phyloP scores from a whole-genome alignment of 345 rosid genomes.

The Gossypium herbaceum region DNA sequence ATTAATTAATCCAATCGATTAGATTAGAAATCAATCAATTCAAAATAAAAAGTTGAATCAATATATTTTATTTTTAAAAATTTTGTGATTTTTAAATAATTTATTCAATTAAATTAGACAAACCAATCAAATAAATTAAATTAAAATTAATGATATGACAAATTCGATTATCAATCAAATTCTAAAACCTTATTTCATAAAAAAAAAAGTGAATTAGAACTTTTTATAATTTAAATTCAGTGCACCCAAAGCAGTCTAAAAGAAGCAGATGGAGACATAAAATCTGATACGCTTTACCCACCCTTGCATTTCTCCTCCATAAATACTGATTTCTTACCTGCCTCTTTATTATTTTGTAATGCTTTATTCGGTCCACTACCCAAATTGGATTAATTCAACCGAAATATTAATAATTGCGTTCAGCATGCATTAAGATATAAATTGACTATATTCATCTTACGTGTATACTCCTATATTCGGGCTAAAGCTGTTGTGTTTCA shows the following conservation, averaged over 20 bases:
- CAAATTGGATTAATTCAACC: neutral
- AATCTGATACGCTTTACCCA: neutral
- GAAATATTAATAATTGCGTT: neutral
- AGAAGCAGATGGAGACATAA: neutral
- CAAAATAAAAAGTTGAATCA: too few relatives aligned
- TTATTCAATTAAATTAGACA: too few relatives aligned
- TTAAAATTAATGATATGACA: too few relatives aligned
- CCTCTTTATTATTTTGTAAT: neutral
- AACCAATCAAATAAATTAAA: accelerated
- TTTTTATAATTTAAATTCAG: neutral
- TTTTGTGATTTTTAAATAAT: too few relatives aligned
- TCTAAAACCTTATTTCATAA: too few relatives aligned
- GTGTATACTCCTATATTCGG: too few relatives aligned
- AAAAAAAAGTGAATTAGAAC: neutral
- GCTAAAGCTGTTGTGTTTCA: neutral
- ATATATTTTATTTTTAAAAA: too few relatives aligned
- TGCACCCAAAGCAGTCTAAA: neutral
- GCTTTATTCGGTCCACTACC: neutral
- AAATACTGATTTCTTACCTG: neutral
- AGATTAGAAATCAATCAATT: too few relatives aligned
- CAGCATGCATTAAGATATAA: too few relatives aligned
- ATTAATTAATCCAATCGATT: too few relatives aligned
- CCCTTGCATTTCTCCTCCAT: neutral
- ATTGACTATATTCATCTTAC: too few relatives aligned
- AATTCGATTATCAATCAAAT: neutral